Percentiles rank a stretch among this genome's conserved stretches.
These are phyloP conservation scores for Colletotrichum sp. DNA, from an alignment of 2,329 filamentous ascomycete genomes.

Conservation along the genomic window DNA sequence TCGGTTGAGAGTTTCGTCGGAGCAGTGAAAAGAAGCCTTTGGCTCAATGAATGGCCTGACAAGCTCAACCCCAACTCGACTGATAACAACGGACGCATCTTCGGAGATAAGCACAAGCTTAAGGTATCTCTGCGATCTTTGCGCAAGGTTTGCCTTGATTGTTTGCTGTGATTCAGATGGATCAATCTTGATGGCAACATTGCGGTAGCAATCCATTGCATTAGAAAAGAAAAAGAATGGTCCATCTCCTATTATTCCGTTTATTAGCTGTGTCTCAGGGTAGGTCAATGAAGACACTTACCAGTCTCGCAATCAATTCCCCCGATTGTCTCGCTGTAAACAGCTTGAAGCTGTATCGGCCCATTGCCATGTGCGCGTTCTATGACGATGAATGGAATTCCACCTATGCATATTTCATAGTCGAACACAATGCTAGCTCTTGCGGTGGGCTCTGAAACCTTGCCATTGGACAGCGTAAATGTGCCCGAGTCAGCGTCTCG, in stretches of 20 bases:
- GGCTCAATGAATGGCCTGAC: background rate
- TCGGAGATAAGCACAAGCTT: background rate
- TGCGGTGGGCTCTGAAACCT: background rate
- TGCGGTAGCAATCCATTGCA: constrained; percentile 16
- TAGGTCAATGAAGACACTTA: background rate
- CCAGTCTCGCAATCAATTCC: constrained; percentile 2
- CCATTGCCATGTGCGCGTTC: background rate
- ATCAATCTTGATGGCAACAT: background rate
- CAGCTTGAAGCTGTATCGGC: background rate
- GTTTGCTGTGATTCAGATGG: background rate
- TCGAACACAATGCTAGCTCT: background rate
- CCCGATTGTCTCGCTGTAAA: background rate
- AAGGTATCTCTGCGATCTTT: background rate
- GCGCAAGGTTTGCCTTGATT: background rate
- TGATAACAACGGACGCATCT: background rate
- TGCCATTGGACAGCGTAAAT: background rate
- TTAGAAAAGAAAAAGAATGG: constrained; percentile 15
- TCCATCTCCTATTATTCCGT: background rate
- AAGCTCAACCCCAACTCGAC: background rate
- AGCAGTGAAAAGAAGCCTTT: background rate
- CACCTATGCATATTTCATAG: constrained; percentile 1
- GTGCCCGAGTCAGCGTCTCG: background rate
- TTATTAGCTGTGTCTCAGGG: background rate
- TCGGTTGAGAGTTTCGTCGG: background rate
- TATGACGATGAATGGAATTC: background rate